Conservation (phyloP, 495 filamentous ascomycete genomes). For the Friedmanniomyces endolithicus region DNA sequence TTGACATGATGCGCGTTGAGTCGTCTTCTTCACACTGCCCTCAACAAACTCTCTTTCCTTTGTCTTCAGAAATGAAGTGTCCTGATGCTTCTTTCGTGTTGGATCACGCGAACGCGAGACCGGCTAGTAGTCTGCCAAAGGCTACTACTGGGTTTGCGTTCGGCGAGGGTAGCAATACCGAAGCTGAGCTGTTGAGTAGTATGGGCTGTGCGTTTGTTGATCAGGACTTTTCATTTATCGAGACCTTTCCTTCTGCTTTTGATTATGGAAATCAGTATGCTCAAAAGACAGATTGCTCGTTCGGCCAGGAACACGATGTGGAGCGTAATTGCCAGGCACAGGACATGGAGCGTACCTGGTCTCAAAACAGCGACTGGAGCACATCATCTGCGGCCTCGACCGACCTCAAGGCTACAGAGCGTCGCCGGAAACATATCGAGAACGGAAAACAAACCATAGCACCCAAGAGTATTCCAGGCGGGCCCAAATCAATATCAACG, state of each 20-base stretch:
- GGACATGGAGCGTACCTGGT: slow-evolving; percentile 5
- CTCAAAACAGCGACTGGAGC: slow-evolving; percentile 3
- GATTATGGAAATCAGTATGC: slow-evolving; percentile 1
- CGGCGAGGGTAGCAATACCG: slow-evolving; percentile 4
- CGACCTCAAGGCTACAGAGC: slow-evolving; percentile 11
- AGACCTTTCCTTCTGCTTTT: not conserved
- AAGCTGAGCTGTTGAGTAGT: slow-evolving; percentile 4
- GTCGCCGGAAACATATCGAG: slow-evolving; percentile 14
- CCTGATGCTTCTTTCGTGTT: slow-evolving; percentile 6
- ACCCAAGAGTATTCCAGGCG: slow-evolving; percentile 3
- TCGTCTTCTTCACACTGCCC: slow-evolving; percentile 20
- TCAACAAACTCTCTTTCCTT: not conserved
- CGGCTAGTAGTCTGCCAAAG: slow-evolving; percentile 2
- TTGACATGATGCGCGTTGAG: slow-evolving; percentile 25
- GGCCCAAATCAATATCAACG: not conserved
- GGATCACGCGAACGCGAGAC: slow-evolving; percentile 1
- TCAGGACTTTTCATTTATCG: slow-evolving; percentile 14
- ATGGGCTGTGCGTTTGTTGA: slow-evolving; percentile 8
- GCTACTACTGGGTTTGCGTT: not conserved
- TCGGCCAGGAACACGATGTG: not conserved
- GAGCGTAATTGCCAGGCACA: not conserved
- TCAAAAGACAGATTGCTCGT: not conserved
- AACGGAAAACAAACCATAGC: slow-evolving; percentile 14
- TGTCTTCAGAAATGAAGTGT: not conserved
- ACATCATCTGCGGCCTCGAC: not conserved